Conservation (phyloP, 2,329 filamentous ascomycete genomes). For the Aspergillus pseudoglaucus region DNA sequence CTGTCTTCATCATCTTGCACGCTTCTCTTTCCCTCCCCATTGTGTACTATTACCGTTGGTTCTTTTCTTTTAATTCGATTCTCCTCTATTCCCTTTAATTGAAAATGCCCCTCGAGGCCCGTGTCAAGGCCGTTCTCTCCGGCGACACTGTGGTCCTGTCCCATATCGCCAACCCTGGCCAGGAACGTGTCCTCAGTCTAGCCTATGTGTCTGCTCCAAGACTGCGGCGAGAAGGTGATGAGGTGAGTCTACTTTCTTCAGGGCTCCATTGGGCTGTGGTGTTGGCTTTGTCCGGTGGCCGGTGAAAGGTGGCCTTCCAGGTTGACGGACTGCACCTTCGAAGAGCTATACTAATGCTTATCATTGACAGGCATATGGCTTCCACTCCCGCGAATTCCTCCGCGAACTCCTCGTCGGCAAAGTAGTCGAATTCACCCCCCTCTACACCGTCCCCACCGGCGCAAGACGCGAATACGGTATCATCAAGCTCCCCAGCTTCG, state of each 20-base stretch:
- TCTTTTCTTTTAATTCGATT: constrained; percentile 6
- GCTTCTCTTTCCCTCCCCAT: constrained; percentile 1
- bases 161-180: constrained; percentile 70
- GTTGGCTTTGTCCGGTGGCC: neutral
- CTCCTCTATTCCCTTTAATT: constrained; percentile 2
- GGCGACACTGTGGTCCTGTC: constrained; percentile 85
- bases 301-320: neutral
- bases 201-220: constrained; percentile 89
- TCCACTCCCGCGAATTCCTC: constrained; percentile 89
- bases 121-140: constrained; percentile 89
- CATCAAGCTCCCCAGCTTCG: constrained; percentile 59
- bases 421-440: constrained; percentile 72
- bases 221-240: constrained; percentile 80
- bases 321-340: too few species aligned
- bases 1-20: too few species aligned
- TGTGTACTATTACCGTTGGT: constrained; percentile 2
- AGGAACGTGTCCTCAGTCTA: constrained; percentile 81
- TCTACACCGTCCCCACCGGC: constrained; percentile 78
- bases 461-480: constrained; percentile 81
- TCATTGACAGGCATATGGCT: constrained; percentile 62
- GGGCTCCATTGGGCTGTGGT: neutral
- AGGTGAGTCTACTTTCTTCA: constrained; percentile 44
- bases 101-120: constrained; percentile 49
- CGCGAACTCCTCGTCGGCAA: constrained; percentile 80
- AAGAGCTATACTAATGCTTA: too few species aligned